Evolutionary conservation across 805 yeast genomes (phyloP).

Genomic region (Lachancea quebecensis): DNA sequence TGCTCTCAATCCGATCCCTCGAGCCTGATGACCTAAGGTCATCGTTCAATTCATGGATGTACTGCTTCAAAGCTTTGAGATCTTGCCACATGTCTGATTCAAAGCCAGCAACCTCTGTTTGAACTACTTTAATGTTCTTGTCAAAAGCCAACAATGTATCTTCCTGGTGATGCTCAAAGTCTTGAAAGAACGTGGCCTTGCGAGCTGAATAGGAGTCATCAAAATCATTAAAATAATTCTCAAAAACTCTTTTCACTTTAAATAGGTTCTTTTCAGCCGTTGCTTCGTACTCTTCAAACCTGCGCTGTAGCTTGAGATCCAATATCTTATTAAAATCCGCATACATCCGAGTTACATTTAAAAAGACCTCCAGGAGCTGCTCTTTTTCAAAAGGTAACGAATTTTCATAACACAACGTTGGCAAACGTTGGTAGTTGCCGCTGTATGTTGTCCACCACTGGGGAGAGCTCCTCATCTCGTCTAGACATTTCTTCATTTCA

Average conservation of each 20-base stretch:
- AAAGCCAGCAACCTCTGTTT: background rate
- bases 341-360: constrained; percentile 39
- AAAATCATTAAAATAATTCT: background rate
- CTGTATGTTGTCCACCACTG: constrained; percentile 74
- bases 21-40: constrained; percentile 22
- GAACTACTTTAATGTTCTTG: background rate
- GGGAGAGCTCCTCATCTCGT: constrained; percentile 36
- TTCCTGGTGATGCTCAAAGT: background rate
- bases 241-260: constrained; percentile 2
- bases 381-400: constrained; percentile 47
- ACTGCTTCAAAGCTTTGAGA: background rate
- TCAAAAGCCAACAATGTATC: background rate
- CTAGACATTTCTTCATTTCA: constrained; percentile 31
- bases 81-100: constrained; percentile 2
- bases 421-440: constrained; percentile 52
- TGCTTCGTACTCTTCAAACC: background rate
- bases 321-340: constrained; percentile 13
- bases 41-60: constrained; percentile 15
- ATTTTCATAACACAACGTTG: constrained; percentile 47
- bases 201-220: background rate
- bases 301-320: constrained; percentile 2
- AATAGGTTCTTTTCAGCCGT: background rate
- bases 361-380: constrained; percentile 39
- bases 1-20: constrained; percentile 13
- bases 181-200: background rate